Base-by-base conservation (phyloP, 345 rosid species). In the Psidium friedrichsthalianum region DNA sequence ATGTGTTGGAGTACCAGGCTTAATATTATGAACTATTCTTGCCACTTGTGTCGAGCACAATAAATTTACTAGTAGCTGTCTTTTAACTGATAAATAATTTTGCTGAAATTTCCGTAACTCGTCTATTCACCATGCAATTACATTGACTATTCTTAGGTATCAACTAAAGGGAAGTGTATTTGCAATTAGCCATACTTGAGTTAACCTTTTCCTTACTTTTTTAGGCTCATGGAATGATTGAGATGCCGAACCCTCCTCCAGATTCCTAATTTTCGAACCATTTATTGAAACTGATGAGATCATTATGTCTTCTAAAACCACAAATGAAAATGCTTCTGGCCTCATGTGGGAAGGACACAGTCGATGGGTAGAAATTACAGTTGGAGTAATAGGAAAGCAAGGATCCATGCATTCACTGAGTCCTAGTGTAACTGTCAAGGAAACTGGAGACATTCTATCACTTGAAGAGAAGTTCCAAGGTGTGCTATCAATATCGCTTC, bases 391-490 rank as follows among this genome's bases (percentile, higher is more conserved):
- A 11, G 98, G 98, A 69, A 92, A 90, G 84, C 86, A 82, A 83
- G 98, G 98, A 87, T 91, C 90, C 20, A 95, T 97, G 97, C 96
- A 86, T 87, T 94, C 98, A 5, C 86, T 97, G 83, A 94, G 92
- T 90, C 98, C 98, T 61, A 97, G 99, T 88, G 87, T 95, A 82
- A 95, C 98, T 56, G 96, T 97, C 86, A 97, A 97, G 89, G 99
- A 95, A 94, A 86, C 92, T 78, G 98, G 99, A 25, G 98, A 92
- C 86, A 97, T 97, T 86, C 89, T 95, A 86, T 94, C 99, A 56
- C 98, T 97, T 55, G 98, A 97, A 86, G 98, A 97, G 90, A 97
- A 97, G 91, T 97, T 97, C 88, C 99, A 96, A 93, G 99, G 99
- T 95, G 80, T 18, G 36, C 47, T 18, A 32, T 69, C 78, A 69